Base-by-base conservation (phyloP, 2,329 filamentous ascomycete species). In the Exophiala sp. region DNA sequence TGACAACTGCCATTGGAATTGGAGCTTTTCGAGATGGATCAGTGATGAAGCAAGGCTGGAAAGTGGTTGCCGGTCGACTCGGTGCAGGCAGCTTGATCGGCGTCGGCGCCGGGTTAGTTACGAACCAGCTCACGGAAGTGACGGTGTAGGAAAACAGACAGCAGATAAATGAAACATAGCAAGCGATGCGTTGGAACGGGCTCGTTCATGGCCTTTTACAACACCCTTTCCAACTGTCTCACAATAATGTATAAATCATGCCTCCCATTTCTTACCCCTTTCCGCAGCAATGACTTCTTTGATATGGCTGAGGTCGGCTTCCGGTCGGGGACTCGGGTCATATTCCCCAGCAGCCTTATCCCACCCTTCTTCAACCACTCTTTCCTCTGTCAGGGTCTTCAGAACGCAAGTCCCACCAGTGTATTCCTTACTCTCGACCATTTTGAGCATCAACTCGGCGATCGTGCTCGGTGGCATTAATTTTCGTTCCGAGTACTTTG, bases 331-430 rank as follows among this genome's bases (percentile, higher is more conserved):
- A 35, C 32, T 39, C 3, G 50, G 50, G 18, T 53, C 50, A 35
- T 53, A 53, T 18, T 39, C 24, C 16, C 35, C 50, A 41, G 14
- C 50, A 7, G 14, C 12, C 33, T 32, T 34, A 11, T 42, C 35
- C 50, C 50, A 53, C 3, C 50, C 50, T 33, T 42, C 20, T 20
- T 53, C 50, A 16, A 47, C 35, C 10, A 53, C 44, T 11, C 29
- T 47, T 36, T 81, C 81, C 54, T 81, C 75, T 5, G 65, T 65
- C 3, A 65, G 49, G 47, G 75, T 71, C 32, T 66, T 62, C 5
- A 65, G 61, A 48, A 53, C 24, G 29, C 50, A 53, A 24, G 50
- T 46, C 24, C 47, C 29, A 40, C 41, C 41, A 8, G 20, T 43
- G 12, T 32, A 43, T 12, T 43, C 21, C 6, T 42, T 42, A 21